Evolutionary conservation across 2,329 filamentous ascomycete genomes (phyloP).

Genomic region (Ceratocystis cubensis): DNA sequence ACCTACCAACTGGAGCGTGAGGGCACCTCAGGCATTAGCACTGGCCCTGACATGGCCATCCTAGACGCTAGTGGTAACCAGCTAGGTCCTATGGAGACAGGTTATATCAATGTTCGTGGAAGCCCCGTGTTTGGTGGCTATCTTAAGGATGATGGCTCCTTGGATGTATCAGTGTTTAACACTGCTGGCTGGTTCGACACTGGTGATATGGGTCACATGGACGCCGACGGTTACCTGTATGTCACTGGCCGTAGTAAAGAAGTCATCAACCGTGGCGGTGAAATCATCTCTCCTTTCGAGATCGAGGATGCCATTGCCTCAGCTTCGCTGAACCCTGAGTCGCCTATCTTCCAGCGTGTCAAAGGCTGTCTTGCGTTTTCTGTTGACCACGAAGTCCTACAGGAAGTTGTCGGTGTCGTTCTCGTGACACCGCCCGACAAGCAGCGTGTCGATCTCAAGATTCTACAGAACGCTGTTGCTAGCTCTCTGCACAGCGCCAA

Average conservation of each 20-base stretch:
- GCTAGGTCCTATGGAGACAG: constrained; percentile 27
- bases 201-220: constrained; percentile 42
- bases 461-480: constrained; percentile 36
- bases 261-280: constrained; percentile 45
- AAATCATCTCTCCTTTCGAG: constrained; percentile 47
- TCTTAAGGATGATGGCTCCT: constrained; percentile 31
- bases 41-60: constrained; percentile 40
- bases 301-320: constrained; percentile 44
- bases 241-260: constrained; percentile 45
- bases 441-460: constrained; percentile 36
- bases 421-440: constrained; percentile 36
- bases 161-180: constrained; percentile 37
- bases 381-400: constrained; percentile 38
- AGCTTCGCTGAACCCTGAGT: constrained; percentile 32
- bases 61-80: constrained; percentile 32
- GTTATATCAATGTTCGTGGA: constrained; percentile 40
- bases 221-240: constrained; percentile 39
- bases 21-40: constrained; percentile 41
- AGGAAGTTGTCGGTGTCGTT: constrained; percentile 43
- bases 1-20: constrained; percentile 39
- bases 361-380: constrained; percentile 42
- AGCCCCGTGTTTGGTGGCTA: constrained; percentile 41
- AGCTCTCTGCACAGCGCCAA: constrained; percentile 40
- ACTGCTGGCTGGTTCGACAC: constrained; percentile 42
- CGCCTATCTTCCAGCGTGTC: constrained; percentile 36